Percentiles rank a stretch among this genome's conserved stretches.
phyloP scores from a whole-genome alignment of 192 early-diverging fungal genomes.

The Backusella psychrophila region DNA sequence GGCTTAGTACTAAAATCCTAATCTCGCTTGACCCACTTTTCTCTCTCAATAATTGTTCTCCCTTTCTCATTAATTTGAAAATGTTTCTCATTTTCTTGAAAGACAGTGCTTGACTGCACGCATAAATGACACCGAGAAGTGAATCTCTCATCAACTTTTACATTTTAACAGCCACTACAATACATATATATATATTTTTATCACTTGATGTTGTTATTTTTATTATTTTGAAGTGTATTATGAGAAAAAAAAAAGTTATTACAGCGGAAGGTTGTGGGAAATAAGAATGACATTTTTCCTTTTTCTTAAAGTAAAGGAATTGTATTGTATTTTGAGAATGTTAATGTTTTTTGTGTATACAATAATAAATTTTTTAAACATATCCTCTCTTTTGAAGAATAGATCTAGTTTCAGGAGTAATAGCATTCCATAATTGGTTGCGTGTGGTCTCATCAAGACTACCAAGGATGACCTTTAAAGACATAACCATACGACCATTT shows the following conservation, averaged over 20 bases:
- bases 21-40: too few relatives aligned
- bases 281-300: not conserved
- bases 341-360: not conserved
- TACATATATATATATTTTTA: not conserved
- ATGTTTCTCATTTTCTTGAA: too few relatives aligned
- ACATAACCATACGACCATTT: constrained; percentile 49
- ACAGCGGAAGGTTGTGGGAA: not conserved
- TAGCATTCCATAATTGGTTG: constrained; percentile 55
- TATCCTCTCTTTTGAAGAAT: constrained; percentile 31
- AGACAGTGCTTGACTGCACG: too few relatives aligned
- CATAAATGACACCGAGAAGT: too few relatives aligned
- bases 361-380: constrained; percentile 19
- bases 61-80: too few relatives aligned
- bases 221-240: not conserved
- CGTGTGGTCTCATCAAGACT: constrained; percentile 44
- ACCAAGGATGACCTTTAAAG: constrained; percentile 48
- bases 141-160: too few relatives aligned
- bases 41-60: too few relatives aligned
- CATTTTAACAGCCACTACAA: not conserved
- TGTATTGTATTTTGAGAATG: not conserved
- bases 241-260: not conserved
- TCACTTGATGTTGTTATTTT: too few relatives aligned
- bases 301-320: not conserved
- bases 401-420: constrained; percentile 44
- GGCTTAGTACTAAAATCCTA: too few relatives aligned